These are phyloP conservation scores for Irpex sp. DNA, from an alignment of 1,284 basidiomycete genomes.

Conservation along the genomic window DNA sequence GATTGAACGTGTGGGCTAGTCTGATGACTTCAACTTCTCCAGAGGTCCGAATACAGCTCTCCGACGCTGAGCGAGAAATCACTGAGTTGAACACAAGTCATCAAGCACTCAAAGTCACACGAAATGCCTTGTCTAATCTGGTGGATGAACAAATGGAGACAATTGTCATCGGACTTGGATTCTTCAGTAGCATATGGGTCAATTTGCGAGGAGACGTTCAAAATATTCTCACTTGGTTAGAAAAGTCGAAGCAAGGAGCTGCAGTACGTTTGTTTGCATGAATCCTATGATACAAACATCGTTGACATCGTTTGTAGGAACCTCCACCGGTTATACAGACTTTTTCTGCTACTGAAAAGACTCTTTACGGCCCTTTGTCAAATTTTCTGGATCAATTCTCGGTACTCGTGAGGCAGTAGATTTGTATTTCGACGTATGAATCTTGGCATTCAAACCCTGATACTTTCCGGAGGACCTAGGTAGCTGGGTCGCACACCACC, in stretches of 20 bases:
- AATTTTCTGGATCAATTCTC: neutral
- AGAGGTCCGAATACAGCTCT: too few relatives aligned
- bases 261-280: neutral
- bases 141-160: neutral
- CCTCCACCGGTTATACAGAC: neutral
- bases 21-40: too few relatives aligned
- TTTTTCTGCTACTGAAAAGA: too few relatives aligned
- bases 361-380: neutral
- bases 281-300: neutral
- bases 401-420: neutral
- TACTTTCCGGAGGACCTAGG: slow-evolving; percentile 60
- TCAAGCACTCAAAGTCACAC: neutral
- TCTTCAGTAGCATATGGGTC: neutral
- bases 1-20: too few relatives aligned
- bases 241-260: neutral
- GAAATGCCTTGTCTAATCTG: neutral
- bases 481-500: slow-evolving; percentile 54
- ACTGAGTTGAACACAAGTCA: neutral
- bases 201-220: neutral
- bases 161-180: neutral
- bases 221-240: neutral
- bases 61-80: neutral
- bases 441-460: slow-evolving; percentile 20
- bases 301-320: neutral
- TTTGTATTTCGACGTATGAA: neutral